Evolutionary conservation across 1,139 yeast genomes (phyloP), one percentile per base, ranked within the genome.

Genomic region (Saccharomycopsis phalli): DNA sequence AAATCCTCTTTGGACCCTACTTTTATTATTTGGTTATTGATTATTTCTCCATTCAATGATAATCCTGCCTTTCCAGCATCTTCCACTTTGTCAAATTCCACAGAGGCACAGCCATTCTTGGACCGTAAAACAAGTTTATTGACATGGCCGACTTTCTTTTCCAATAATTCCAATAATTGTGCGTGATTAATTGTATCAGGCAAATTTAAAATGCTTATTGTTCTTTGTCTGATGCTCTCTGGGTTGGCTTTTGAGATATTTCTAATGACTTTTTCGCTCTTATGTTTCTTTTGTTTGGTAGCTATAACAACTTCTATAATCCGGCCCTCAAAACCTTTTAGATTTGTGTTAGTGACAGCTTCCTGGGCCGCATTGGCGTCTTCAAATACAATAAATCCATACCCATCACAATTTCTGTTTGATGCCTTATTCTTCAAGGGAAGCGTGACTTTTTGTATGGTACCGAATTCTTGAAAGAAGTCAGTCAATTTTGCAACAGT

Each of bases 61-160:
- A 81, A 55, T 0, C 67, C 59, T 0, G 81, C 81, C 41, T 59
- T 67, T 0, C 93, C 91, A 3, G 82, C 72, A 42, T 68, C 70
- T 7, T 60, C 54, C 0, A 65, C 62, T 4, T 57, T 58, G 19
- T 53, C 58, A 50, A 74, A 77, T 49, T 74, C 74, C 2, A 81
- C 65, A 13, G 74, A 52, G 0, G 81, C 84, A 2, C 71, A 72
- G 2, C 59, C 56, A n/a, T 57, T 52, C 25, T 66, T 70, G 0
- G 81, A 71, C 32, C 65, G 66, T 17, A 77, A 54, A 14, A 67
- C 61, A 0, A 79, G 57, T 18, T 63, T 63, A 1, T 53, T 47
- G 0, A 73, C 60, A 0, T 62, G 55, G 0, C 73, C 74, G 22
- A 64, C 56, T 1, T 57, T 56, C 3, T 50, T 6, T 50, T 6